These are phyloP conservation scores for Peronospora destructor DNA, from an alignment of 352 stramenopile genomes.

Conservation along the genomic window DNA sequence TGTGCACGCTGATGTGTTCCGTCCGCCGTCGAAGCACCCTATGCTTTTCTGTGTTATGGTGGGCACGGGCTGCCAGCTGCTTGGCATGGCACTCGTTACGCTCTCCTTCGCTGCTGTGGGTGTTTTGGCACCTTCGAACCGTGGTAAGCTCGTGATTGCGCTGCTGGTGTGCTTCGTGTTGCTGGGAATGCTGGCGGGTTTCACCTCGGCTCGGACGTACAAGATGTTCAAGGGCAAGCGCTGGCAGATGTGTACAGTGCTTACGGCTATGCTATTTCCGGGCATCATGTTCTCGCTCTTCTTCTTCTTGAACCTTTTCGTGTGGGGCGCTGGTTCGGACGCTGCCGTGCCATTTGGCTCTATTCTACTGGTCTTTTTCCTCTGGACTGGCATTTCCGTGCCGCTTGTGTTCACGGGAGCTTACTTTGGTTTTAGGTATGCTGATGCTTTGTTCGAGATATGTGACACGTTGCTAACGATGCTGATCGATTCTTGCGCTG, in stretches of 20 bases:
- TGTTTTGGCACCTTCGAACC: slow-evolving; percentile 95
- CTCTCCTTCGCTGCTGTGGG: slow-evolving; percentile 96
- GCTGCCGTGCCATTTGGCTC: slow-evolving; percentile 94
- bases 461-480: slow-evolving; percentile 4
- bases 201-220: slow-evolving; percentile 94
- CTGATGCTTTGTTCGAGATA: slow-evolving; percentile 7
- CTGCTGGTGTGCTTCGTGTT: slow-evolving; percentile 97
- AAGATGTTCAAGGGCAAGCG: slow-evolving; percentile 99
- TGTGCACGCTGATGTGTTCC: slow-evolving; percentile 98
- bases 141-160: slow-evolving; percentile 96
- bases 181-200: slow-evolving; percentile 94
- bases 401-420: slow-evolving; percentile 98
- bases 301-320: slow-evolving; percentile 96
- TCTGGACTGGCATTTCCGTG: slow-evolving; percentile 99
- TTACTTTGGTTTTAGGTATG: slow-evolving; percentile 97
- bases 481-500: background rate
- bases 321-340: slow-evolving; percentile 90
- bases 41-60: slow-evolving; percentile 97
- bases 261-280: slow-evolving; percentile 95
- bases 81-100: slow-evolving; percentile 93
- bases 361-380: slow-evolving; percentile 94
- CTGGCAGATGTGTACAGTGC: slow-evolving; percentile 95
- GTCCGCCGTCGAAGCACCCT: slow-evolving; percentile 90
- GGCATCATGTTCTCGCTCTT: slow-evolving; percentile 95
- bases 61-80: slow-evolving; percentile 95